A percentile compares a stretch with the other conserved stretches of the same genome.
Evolutionary conservation across 768 basidiomycete species (phyloP).

Genomic region (Chalciporus pseudorubinellus): DNA sequence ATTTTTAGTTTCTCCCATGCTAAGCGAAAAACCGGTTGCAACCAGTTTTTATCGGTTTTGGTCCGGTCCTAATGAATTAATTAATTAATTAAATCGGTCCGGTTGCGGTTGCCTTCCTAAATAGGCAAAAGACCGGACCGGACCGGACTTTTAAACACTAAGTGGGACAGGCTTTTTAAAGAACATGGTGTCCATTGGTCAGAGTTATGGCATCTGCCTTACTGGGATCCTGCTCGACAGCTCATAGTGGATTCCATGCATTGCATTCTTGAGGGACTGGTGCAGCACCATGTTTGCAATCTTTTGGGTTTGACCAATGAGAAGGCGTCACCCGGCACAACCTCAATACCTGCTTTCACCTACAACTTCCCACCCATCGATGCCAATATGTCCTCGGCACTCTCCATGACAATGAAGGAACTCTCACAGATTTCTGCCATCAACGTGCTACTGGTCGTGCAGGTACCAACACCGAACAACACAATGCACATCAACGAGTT

Average conservation of each 20-base stretch:
- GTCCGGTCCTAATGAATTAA: too few species aligned
- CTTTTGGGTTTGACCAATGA: conserved; percentile 6
- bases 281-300: background rate
- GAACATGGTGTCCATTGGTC: conserved; percentile 21
- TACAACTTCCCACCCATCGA: background rate
- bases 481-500: background rate
- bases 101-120: too few species aligned
- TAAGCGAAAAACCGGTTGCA: too few species aligned
- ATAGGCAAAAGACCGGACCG: too few species aligned
- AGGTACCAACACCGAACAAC: background rate
- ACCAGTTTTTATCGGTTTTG: too few species aligned
- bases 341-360: background rate
- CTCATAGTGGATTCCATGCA: conserved; percentile 30
- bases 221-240: conserved; percentile 23
- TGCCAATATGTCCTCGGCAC: background rate
- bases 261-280: conserved; percentile 17
- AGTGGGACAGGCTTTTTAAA: conserved; percentile 6
- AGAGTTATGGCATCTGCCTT: conserved; percentile 22
- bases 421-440: conserved; percentile 7
- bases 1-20: too few species aligned
- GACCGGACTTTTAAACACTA: too few species aligned
- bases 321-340: background rate
- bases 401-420: conserved; percentile 2
- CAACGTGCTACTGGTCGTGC: background rate
- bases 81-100: too few species aligned